phyloP scores from a whole-genome alignment of 2,329 filamentous ascomycete genomes.

The Phoma sp. region DNA sequence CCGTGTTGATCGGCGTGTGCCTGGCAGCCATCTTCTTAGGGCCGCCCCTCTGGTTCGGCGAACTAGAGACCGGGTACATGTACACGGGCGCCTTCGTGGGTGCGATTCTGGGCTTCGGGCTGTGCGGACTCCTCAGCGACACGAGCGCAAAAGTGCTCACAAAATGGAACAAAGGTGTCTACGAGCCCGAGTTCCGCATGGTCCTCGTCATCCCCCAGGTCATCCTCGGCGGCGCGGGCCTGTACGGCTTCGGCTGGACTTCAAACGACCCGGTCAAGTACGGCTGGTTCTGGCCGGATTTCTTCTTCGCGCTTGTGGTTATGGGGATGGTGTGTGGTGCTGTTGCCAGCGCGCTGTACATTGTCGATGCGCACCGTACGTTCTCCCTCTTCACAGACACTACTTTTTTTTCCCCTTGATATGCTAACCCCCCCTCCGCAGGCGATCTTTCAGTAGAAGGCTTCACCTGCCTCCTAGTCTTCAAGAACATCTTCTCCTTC shows the following conservation, averaged over 20 bases:
- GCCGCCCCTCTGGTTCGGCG: conserved; percentile 80
- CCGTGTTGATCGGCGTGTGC: conserved; percentile 85
- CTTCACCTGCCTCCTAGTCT: conserved; percentile 87
- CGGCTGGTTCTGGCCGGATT: conserved; percentile 74
- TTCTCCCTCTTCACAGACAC: too few species aligned
- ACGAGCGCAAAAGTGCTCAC: conserved; percentile 74
- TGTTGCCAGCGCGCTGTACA: conserved; percentile 83
- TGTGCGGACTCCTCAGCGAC: conserved; percentile 79
- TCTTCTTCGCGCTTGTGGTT: conserved; percentile 85
- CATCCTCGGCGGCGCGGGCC: conserved; percentile 74
- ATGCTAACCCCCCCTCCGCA: too few species aligned
- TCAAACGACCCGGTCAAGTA: conserved; percentile 66
- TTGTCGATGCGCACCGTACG: conserved; percentile 86
- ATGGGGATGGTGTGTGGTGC: conserved; percentile 92
- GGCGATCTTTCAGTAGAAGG: conserved; percentile 83
- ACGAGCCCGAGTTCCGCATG: conserved; percentile 91
- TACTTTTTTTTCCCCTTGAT: too few species aligned
- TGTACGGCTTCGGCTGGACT: conserved; percentile 85
- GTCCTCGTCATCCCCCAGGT: conserved; percentile 82
- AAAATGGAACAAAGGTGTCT: conserved; percentile 75
- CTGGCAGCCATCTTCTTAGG: conserved; percentile 82
- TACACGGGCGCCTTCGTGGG: conserved; percentile 84
- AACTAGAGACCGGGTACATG: conserved; percentile 81
- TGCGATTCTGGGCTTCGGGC: conserved; percentile 74
- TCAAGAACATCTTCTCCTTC: conserved; percentile 95